Percentiles rank a stretch among this genome's conserved stretches.
phyloP scores from a whole-genome alignment of 306 rosid species.

The Delonix regia region DNA sequence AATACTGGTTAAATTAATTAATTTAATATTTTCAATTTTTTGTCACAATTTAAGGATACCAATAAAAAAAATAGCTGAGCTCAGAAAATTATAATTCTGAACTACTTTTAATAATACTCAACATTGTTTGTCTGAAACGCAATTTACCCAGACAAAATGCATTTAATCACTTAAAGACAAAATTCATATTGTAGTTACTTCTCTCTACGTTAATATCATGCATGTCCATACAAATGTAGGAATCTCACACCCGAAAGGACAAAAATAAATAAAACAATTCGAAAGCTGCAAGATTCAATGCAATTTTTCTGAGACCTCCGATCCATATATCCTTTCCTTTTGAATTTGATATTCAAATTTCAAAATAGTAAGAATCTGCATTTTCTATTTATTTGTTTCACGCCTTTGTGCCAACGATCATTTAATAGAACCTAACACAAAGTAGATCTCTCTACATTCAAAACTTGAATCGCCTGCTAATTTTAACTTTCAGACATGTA shows the following conservation, averaged over 20 bases:
- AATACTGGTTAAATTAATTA: too few relatives aligned
- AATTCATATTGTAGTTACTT: background rate
- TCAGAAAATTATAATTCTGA: too few relatives aligned
- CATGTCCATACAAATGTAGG: background rate
- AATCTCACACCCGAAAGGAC: background rate
- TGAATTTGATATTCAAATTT: slow-evolving; percentile 46
- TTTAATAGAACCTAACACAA: slow-evolving; percentile 22
- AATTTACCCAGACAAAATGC: too few relatives aligned
- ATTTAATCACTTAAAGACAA: too few relatives aligned
- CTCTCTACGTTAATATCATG: background rate
- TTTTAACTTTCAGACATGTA: slow-evolving; percentile 30
- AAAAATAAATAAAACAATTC: too few relatives aligned
- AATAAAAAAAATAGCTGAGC: too few relatives aligned
- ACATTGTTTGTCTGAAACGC: too few relatives aligned
- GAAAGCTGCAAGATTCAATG: background rate
- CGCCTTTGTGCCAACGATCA: slow-evolving; percentile 1
- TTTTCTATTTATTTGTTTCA: slow-evolving; percentile 29
- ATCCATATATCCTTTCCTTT: slow-evolving; percentile 3
- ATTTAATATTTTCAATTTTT: too few relatives aligned
- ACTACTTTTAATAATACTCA: too few relatives aligned
- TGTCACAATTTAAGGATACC: too few relatives aligned
- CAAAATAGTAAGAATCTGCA: slow-evolving; percentile 25
- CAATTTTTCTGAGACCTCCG: background rate
- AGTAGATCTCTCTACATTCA: slow-evolving; percentile 9
- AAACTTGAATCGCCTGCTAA: slow-evolving; percentile 34